Conservation (phyloP, 306 rosid species). For the Canavalia ensiformis region DNA sequence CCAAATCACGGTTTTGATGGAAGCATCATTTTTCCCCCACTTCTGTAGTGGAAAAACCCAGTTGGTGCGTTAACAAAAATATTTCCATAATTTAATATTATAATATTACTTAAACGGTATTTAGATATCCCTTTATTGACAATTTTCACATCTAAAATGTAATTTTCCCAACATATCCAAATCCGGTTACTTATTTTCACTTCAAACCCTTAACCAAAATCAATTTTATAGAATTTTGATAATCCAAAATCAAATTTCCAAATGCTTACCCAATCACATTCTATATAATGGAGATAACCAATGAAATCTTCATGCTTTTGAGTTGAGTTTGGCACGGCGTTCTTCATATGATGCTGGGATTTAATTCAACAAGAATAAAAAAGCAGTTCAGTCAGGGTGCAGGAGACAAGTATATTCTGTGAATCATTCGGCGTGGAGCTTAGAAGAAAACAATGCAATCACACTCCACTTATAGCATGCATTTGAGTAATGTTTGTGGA, state of each 20-base stretch:
- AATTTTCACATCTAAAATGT: neutral
- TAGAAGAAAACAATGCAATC: conserved; percentile 14
- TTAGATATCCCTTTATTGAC: conserved; percentile 1
- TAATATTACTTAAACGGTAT: neutral
- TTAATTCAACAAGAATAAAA: conserved; percentile 44
- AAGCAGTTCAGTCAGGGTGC: conserved; percentile 34
- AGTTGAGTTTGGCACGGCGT: conserved; percentile 70
- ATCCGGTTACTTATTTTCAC: neutral
- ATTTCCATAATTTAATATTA: conserved; percentile 7
- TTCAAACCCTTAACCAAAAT: neutral
- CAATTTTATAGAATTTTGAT: neutral
- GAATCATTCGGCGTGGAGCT: conserved; percentile 1
- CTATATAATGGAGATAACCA: conserved; percentile 27
- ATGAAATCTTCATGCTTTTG: conserved; percentile 47
- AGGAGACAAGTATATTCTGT: neutral
- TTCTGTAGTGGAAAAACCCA: neutral
- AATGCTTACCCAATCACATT: conserved; percentile 8
- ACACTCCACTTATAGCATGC: conserved; percentile 37
- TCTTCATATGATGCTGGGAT: conserved; percentile 88
- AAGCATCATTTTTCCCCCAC: neutral
- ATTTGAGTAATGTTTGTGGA: conserved; percentile 21
- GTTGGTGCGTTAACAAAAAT: neutral
- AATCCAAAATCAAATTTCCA: neutral
- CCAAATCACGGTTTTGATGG: conserved; percentile 2
- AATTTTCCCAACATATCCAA: neutral